Base-by-base conservation (phyloP, 352 stramenopile species). In the Nothophytophthora sp. region DNA sequence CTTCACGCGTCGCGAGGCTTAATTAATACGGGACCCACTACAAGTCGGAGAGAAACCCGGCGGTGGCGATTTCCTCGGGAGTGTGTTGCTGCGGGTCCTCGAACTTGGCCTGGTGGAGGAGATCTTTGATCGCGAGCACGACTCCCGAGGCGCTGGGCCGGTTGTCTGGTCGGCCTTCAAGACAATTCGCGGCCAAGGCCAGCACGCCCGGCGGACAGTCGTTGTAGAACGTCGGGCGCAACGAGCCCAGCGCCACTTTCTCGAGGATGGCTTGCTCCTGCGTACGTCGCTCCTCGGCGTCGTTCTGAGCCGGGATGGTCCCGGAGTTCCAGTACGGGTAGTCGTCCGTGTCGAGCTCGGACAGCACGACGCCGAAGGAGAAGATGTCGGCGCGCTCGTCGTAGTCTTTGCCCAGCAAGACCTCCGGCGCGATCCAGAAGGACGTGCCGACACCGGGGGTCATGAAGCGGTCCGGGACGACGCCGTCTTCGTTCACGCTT, bases 161-260 rank as follows among this genome's bases (percentile, higher is more conserved):
- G 1, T 74, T 66, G 33, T 69, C 67, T 37, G 69, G 69, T 28
- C 68, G 56, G 5, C 67, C 67, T 55, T 80, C 66, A 33, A 83
- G 60, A 39, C 73, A 83, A 7, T 34, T 61, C 22, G 71, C 63
- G 29, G 73, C 73, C 40, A 83, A 19, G 13, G 67, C 53, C 5
- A 83, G 22, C 10, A 83, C 63, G 33, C 45, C 59, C 13, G 66
- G 52, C 5, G 73, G 73, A 34, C 73, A 83, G 8, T 78, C 67
- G 3, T 78, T 74, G 50, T 75, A 74, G 23, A 83, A 81, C n/a
- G 67, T 78, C 15, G 73, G 69, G 2, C 67, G 71, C 37, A 82
- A 36, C 6, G 52, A 48, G 19, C 71, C 68, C 23, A 63, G 23
- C 2, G 71, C 68, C 23, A 78, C 65, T 35, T 69, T 60, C 39